Percentiles rank a stretch among this genome's conserved stretches.
Conservation (phyloP, 805 yeast genomes). For the Yamadazyma takamatsuzukensis region DNA sequence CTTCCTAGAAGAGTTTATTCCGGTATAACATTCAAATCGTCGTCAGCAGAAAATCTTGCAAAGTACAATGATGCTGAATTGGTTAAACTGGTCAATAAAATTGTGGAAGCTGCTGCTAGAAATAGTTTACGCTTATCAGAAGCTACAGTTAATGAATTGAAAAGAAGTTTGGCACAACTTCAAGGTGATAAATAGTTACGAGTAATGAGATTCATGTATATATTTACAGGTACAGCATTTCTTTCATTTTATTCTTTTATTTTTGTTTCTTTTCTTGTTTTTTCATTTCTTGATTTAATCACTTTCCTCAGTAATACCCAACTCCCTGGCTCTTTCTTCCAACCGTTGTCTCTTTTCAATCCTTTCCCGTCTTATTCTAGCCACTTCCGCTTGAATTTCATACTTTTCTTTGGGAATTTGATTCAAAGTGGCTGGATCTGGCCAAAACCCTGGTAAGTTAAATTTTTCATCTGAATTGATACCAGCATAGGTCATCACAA, state of each 20-base stretch:
- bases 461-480: conserved; percentile 84
- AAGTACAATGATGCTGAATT: conserved; percentile 10
- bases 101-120: conserved; percentile 18
- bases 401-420: conserved; percentile 90
- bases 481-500: conserved; percentile 93
- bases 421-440: conserved; percentile 88
- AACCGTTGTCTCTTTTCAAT: conserved; percentile 67
- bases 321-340: conserved; percentile 65
- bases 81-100: conserved; percentile 10
- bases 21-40: conserved; percentile 11
- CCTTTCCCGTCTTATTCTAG: conserved; percentile 76
- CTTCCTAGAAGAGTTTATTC: conserved; percentile 5
- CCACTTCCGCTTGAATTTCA: conserved; percentile 87
- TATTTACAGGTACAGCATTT: background rate
- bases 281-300: conserved; percentile 10
- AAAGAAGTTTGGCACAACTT: conserved; percentile 19
- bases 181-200: too few species aligned
- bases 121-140: conserved; percentile 18
- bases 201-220: too few species aligned
- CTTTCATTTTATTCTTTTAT: background rate
- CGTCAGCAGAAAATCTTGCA: conserved; percentile 4
- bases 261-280: background rate
- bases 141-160: conserved; percentile 24
- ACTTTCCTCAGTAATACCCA: conserved; percentile 56
- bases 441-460: conserved; percentile 94